phyloP scores from a whole-genome alignment of 768 basidiomycete species.

The Tylopilus plumbeoviolaceoides region DNA sequence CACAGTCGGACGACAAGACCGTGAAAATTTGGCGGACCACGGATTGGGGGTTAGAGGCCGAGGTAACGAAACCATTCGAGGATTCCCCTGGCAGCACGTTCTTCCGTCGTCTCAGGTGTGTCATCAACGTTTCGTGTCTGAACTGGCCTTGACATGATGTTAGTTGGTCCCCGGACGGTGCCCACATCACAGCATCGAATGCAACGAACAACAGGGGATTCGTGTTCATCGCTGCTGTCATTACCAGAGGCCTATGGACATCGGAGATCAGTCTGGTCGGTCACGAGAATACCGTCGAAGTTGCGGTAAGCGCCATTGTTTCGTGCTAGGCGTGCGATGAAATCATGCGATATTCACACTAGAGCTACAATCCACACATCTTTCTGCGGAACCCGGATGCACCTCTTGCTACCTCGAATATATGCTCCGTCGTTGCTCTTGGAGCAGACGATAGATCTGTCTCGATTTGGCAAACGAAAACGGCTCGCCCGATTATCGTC shows the following conservation, averaged over 20 bases:
- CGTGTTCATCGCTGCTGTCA: constrained; percentile 96
- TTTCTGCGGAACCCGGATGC: constrained; percentile 73
- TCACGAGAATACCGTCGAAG: constrained; percentile 95
- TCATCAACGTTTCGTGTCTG: background rate
- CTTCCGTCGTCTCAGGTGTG: constrained; percentile 83
- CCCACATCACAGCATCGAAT: constrained; percentile 95
- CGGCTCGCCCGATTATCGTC: constrained; percentile 86
- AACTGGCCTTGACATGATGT: background rate
- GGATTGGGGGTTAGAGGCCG: constrained; percentile 84
- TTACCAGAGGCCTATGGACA: constrained; percentile 84
- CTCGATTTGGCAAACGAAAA: constrained; percentile 95
- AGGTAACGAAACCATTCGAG: constrained; percentile 86
- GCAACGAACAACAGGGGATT: constrained; percentile 95
- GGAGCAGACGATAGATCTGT: constrained; percentile 92
- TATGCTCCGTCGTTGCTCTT: constrained; percentile 89
- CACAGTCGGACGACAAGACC: constrained; percentile 92
- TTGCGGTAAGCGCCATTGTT: constrained; percentile 58
- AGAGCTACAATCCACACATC: constrained; percentile 86
- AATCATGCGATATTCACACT: constrained; percentile 7
- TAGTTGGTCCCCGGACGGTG: constrained; percentile 99
- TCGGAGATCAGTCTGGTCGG: constrained; percentile 93
- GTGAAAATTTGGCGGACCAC: constrained; percentile 96
- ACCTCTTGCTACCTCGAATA: constrained; percentile 73
- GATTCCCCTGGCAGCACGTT: constrained; percentile 94
- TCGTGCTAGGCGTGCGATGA: background rate